Base-by-base conservation (phyloP, 2,329 filamentous ascomycete species). In the Venturiaceae sp. region DNA sequence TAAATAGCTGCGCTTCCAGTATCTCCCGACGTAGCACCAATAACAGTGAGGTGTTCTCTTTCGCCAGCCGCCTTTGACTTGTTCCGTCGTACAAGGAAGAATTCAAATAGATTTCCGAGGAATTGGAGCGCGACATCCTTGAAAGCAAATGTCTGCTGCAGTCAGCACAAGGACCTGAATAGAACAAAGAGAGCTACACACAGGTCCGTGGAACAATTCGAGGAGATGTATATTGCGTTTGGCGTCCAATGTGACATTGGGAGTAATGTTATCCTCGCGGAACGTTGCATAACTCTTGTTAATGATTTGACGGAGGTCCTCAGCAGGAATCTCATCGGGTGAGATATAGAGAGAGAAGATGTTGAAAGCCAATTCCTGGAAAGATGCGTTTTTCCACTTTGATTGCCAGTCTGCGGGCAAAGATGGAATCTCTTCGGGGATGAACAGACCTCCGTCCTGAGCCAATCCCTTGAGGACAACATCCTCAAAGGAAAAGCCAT, bases 1-100 rank as follows among this genome's bases (percentile, higher is more conserved):
- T 97, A 96, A 66, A 99, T 97, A 64, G 94, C 94, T 11, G 92
- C 92, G 30, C 90, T 96, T 26, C 92, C 92, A 30, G 92, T 97
- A 53, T 62, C 61, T 59, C 72, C 72, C 63, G 72, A 74, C 52
- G 72, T 74, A 46, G 72, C 72, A 58, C 72, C 67, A 64, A 74
- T 64, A 63, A 75, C 69, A 1, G 71, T 74, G 65, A 74, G 52
- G 59, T 73, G 71, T 57, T 74, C 70, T 62, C 70, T 66, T 58
- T 91, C 90, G 63, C 90, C 32, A 26, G 23, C 57, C 23, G 14
- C n/a, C 34, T 59, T 58, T 21, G 90, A 66, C 86, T 90, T 16
- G 90, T 95, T 32, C 90, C 90, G 21, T 90, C 91, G 28, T n/a
- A 57, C 44, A 13, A 94, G 78, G 71, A 94, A 92, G 72, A 92